phyloP scores from a whole-genome alignment of 495 filamentous ascomycete species.

The Staphylotrichum longicolle region DNA sequence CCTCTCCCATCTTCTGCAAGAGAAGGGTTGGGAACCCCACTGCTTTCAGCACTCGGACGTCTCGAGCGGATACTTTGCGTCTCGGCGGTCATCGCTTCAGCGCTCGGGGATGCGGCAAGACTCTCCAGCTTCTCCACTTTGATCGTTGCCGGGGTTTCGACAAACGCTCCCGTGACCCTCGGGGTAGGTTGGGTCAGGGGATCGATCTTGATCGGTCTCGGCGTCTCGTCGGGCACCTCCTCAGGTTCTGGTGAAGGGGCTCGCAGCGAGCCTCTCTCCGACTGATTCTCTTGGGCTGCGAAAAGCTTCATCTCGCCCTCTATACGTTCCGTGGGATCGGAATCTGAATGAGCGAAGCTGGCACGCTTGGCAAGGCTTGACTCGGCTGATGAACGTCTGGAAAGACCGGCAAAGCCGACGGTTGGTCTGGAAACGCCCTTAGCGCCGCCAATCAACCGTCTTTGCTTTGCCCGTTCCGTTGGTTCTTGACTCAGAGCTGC shows the following conservation, averaged over 20 bases:
- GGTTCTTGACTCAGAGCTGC: slow-evolving; percentile 5
- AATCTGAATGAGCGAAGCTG: slow-evolving; percentile 48
- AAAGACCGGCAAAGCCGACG: slow-evolving; percentile 44
- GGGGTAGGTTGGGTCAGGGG: slow-evolving; percentile 51
- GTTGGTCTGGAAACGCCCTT: slow-evolving; percentile 34
- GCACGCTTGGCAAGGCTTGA: slow-evolving; percentile 39
- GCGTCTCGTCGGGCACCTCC: slow-evolving; percentile 42
- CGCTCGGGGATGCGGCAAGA: background rate
- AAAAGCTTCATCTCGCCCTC: slow-evolving; percentile 54
- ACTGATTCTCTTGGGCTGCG: slow-evolving; percentile 52
- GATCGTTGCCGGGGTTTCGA: slow-evolving; percentile 50
- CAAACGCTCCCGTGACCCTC: slow-evolving; percentile 49
- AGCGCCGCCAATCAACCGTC: slow-evolving; percentile 23
- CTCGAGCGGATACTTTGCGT: background rate
- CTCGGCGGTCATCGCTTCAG: slow-evolving; percentile 1
- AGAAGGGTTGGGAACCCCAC: slow-evolving; percentile 4
- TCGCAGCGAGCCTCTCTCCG: slow-evolving; percentile 52
- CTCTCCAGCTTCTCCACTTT: slow-evolving; percentile 35
- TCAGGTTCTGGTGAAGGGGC: slow-evolving; percentile 45
- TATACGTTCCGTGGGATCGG: slow-evolving; percentile 56
- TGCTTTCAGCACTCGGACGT: background rate
- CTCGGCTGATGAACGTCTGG: slow-evolving; percentile 37
- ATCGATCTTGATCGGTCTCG: slow-evolving; percentile 43
- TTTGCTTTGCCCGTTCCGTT: slow-evolving; percentile 18
- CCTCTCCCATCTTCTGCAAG: slow-evolving; percentile 13